Evolutionary conservation across 345 rosid genomes (phyloP).

Genomic region (Ceriops zippeliana): DNA sequence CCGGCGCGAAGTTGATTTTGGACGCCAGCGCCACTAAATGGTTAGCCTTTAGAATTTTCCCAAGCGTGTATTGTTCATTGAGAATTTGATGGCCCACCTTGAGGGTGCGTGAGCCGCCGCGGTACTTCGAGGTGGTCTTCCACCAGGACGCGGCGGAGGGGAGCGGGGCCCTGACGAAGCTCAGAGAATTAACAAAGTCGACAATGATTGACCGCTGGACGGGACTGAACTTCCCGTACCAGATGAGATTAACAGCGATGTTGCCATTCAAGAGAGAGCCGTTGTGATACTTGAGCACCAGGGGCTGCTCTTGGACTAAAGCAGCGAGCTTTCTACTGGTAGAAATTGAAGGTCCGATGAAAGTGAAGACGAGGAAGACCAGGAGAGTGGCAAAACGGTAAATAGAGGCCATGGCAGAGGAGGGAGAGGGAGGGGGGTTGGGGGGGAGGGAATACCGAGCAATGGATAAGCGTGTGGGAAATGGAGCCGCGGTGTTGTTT

Average conservation of each 20-base stretch:
- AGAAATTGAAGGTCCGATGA: constrained; percentile 23
- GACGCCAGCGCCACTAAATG: constrained; percentile 58
- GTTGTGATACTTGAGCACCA: constrained; percentile 65
- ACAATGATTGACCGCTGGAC: constrained; percentile 69
- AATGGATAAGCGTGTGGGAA: background rate
- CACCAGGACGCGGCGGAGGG: constrained; percentile 81
- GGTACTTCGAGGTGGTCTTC: constrained; percentile 75
- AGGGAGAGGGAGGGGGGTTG: background rate
- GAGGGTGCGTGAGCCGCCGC: constrained; percentile 42
- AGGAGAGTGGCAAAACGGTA: constrained; percentile 34
- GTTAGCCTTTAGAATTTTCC: constrained; percentile 45
- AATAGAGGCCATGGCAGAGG: constrained; percentile 34
- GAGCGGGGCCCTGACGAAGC: constrained; percentile 15
- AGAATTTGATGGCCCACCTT: constrained; percentile 59
- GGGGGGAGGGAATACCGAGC: no score
- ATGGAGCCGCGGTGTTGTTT: no score
- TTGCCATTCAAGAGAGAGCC: constrained; percentile 63
- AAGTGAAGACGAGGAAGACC: constrained; percentile 7
- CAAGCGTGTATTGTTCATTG: constrained; percentile 53
- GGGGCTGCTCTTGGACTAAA: constrained; percentile 73
- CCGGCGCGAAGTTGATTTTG: constrained; percentile 31
- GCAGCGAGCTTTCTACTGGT: constrained; percentile 14
- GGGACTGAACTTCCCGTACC: constrained; percentile 84
- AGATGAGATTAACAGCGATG: constrained; percentile 61
- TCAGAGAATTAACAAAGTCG: constrained; percentile 71